Evolutionary conservation across 352 stramenopile genomes (phyloP).

Genomic region (Phytophthora pseudosyringae): DNA sequence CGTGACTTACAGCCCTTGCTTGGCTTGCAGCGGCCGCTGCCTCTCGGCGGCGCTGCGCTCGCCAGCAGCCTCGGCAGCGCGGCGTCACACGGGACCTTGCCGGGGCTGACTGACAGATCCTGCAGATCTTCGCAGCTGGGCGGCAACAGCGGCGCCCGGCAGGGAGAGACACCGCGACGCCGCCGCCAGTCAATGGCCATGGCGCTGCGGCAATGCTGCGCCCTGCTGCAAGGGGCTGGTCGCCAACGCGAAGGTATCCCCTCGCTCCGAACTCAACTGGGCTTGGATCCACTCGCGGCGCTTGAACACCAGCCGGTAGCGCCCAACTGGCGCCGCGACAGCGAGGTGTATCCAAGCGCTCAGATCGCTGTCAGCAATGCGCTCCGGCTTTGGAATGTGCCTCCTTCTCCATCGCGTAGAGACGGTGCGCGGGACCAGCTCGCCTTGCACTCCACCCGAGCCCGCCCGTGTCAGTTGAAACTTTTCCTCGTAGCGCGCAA

Average conservation of each 20-base stretch:
- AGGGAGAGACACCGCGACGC: slow-evolving; percentile 23
- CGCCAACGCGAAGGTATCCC: slow-evolving; percentile 13
- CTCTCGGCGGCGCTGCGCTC: background rate
- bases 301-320: slow-evolving; percentile 22
- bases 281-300: slow-evolving; percentile 19
- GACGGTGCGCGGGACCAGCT: slow-evolving; percentile 31
- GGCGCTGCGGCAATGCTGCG: background rate
- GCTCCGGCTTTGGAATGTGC: slow-evolving; percentile 29
- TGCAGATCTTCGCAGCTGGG: slow-evolving; percentile 29
- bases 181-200: background rate
- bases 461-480: slow-evolving; percentile 32
- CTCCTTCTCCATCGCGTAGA: slow-evolving; percentile 27
- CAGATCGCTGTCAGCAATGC: slow-evolving; percentile 27
- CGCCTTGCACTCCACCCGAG: slow-evolving; percentile 18
- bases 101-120: slow-evolving; percentile 21
- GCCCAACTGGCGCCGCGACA: slow-evolving; percentile 20
- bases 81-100: slow-evolving; percentile 26
- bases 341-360: slow-evolving; percentile 43
- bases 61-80: background rate
- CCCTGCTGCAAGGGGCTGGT: background rate
- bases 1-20: slow-evolving; percentile 12
- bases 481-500: slow-evolving; percentile 35
- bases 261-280: slow-evolving; percentile 18
- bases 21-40: background rate
- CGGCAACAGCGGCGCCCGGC: background rate